Conservation (phyloP, 1,139 yeast genomes). For the Pneumocystis jirovecii region DNA sequence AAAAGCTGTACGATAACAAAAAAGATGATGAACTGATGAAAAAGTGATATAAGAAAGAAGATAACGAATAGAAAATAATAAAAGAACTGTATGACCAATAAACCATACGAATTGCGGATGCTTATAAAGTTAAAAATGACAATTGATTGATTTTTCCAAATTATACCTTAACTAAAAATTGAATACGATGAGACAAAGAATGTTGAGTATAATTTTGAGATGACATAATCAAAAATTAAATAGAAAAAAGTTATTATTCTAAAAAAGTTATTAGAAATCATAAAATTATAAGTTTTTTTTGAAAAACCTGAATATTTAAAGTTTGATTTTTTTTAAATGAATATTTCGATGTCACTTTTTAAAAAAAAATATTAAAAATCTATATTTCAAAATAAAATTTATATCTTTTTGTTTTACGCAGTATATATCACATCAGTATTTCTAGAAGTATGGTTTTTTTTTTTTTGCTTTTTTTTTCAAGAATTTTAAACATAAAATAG, state of each 20-base stretch:
- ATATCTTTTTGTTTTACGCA: not conserved
- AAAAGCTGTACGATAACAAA: constrained; percentile 48
- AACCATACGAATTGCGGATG: constrained; percentile 18
- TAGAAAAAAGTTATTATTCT: not conserved
- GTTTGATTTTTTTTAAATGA: not conserved
- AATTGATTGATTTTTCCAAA: not conserved
- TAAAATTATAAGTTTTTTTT: not conserved
- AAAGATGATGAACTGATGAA: constrained; percentile 23
- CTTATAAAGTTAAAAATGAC: not conserved
- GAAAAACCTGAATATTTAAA: not conserved
- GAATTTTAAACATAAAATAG: too few relatives aligned
- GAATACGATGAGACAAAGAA: not conserved
- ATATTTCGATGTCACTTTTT: not conserved
- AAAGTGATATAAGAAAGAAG: constrained; percentile 32
- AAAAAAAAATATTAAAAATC: too few relatives aligned
- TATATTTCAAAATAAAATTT: too few relatives aligned
- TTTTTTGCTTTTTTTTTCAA: too few relatives aligned
- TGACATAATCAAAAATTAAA: not conserved
- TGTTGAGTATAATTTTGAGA: not conserved
- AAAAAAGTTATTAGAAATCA: not conserved
- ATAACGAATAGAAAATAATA: constrained; percentile 41
- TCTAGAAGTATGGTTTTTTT: not conserved
- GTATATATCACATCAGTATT: too few relatives aligned
- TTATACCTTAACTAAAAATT: not conserved
- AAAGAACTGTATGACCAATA: constrained; percentile 54